A percentile compares a stretch with the other conserved stretches of the same genome.
Evolutionary conservation across 371 early-diverging fungal species (phyloP).

Genomic region (Apophysomyces elegans): DNA sequence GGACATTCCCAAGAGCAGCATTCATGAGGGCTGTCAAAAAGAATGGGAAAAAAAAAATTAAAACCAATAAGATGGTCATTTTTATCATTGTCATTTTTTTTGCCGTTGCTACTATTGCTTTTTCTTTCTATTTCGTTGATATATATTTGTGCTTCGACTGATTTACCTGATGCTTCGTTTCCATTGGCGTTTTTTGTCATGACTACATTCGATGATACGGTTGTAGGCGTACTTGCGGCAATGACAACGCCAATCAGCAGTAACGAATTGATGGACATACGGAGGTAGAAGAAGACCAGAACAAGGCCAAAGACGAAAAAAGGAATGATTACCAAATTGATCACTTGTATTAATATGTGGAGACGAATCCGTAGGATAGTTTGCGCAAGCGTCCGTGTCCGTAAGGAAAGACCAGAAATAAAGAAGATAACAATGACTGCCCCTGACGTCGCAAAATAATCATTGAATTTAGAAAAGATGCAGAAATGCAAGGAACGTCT

Average conservation of each 20-base stretch:
- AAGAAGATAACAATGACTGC: slow-evolving; percentile 73
- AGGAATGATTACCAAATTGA: slow-evolving; percentile 68
- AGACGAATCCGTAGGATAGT: slow-evolving; percentile 64
- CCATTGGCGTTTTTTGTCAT: slow-evolving; percentile 79
- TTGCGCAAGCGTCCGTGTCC: slow-evolving; percentile 62
- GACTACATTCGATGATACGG: slow-evolving; percentile 79
- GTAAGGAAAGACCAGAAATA: slow-evolving; percentile 72
- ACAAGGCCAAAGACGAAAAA: slow-evolving; percentile 67
- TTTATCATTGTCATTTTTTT: slow-evolving; percentile 9
- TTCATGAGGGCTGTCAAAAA: slow-evolving; percentile 56
- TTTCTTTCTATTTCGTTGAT: too few species aligned
- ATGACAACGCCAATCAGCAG: slow-evolving; percentile 72
- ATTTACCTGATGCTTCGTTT: slow-evolving; percentile 65
- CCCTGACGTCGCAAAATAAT: slow-evolving; percentile 24
- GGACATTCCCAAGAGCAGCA: slow-evolving; percentile 74
- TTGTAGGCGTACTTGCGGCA: slow-evolving; percentile 74
- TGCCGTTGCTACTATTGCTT: too few species aligned
- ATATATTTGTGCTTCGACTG: not conserved
- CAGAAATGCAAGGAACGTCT: not conserved
- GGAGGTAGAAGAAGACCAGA: slow-evolving; percentile 47
- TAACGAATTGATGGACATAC: slow-evolving; percentile 55
- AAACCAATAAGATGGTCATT: not conserved
- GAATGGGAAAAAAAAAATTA: not conserved
- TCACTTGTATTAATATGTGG: slow-evolving; percentile 67
- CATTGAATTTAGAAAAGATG: too few species aligned